Evolutionary conservation across 495 filamentous ascomycete genomes (phyloP).

Genomic region (Neurospora sp.): DNA sequence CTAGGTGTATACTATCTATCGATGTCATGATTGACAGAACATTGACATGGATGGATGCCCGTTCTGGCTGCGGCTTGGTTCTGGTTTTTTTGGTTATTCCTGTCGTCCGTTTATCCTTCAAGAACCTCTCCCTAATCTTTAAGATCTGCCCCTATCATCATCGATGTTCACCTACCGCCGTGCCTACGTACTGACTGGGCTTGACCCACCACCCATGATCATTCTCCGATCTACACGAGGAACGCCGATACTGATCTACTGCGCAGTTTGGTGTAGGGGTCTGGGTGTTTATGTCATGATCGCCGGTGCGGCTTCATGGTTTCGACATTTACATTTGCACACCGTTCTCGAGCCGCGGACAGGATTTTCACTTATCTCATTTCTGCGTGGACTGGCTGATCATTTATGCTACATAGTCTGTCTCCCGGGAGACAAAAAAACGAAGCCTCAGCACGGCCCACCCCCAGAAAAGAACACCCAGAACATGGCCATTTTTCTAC

Average conservation of each 20-base stretch:
- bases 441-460: too few relatives aligned
- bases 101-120: too few relatives aligned
- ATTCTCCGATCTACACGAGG: neutral
- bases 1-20: too few relatives aligned
- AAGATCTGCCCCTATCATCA: neutral
- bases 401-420: neutral
- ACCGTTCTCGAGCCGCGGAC: neutral
- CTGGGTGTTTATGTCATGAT: neutral
- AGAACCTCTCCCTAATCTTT: too few relatives aligned
- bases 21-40: too few relatives aligned
- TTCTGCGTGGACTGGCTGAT: neutral
- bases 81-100: too few relatives aligned
- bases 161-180: neutral
- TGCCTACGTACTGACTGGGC: neutral
- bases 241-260: neutral
- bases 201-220: neutral
- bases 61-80: too few relatives aligned
- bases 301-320: neutral
- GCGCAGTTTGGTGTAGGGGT: neutral
- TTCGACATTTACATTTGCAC: neutral
- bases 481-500: too few relatives aligned
- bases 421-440: too few relatives aligned
- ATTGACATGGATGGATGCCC: too few relatives aligned
- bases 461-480: too few relatives aligned
- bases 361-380: neutral